Percentiles rank a stretch among this genome's conserved stretches.
Evolutionary conservation across 805 yeast genomes (phyloP).

Genomic region (Scheffersomyces coipomensis): DNA sequence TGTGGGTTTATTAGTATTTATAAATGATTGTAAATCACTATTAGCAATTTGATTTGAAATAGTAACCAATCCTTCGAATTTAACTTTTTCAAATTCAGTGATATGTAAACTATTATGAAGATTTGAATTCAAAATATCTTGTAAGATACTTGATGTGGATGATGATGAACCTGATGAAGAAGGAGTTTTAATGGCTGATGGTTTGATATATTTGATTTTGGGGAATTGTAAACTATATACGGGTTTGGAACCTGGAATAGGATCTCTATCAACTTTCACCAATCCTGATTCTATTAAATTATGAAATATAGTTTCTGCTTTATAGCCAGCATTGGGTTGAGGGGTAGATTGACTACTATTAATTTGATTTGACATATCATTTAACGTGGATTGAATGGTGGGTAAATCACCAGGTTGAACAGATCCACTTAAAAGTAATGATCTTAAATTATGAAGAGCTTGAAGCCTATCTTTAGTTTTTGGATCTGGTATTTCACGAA

Average conservation of each 20-base stretch:
- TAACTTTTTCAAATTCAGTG: slow-evolving; percentile 34
- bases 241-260: slow-evolving; percentile 37
- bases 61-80: slow-evolving; percentile 28
- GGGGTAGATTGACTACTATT: slow-evolving; percentile 1
- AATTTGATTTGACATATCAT: slow-evolving; percentile 18
- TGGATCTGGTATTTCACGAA: slow-evolving; percentile 31
- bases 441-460: slow-evolving; percentile 44
- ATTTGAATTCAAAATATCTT: slow-evolving; percentile 17
- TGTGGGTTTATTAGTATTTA: slow-evolving; percentile 35
- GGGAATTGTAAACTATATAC: slow-evolving; percentile 30
- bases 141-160: slow-evolving; percentile 18
- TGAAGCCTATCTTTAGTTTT: slow-evolving; percentile 44
- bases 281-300: slow-evolving; percentile 36
- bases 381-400: slow-evolving; percentile 37
- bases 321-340: slow-evolving; percentile 2
- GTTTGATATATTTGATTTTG: slow-evolving; percentile 24
- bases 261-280: slow-evolving; percentile 38
- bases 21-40: slow-evolving; percentile 31
- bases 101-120: slow-evolving; percentile 13
- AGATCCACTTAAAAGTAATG: slow-evolving; percentile 35
- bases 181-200: slow-evolving; percentile 12
- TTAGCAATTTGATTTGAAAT: slow-evolving; percentile 16
- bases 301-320: slow-evolving; percentile 26
- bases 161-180: too few relatives aligned
- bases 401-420: slow-evolving; percentile 33